Conservation (phyloP, 2,329 filamentous ascomycete species). For the Pyrenochaeta sp. region DNA sequence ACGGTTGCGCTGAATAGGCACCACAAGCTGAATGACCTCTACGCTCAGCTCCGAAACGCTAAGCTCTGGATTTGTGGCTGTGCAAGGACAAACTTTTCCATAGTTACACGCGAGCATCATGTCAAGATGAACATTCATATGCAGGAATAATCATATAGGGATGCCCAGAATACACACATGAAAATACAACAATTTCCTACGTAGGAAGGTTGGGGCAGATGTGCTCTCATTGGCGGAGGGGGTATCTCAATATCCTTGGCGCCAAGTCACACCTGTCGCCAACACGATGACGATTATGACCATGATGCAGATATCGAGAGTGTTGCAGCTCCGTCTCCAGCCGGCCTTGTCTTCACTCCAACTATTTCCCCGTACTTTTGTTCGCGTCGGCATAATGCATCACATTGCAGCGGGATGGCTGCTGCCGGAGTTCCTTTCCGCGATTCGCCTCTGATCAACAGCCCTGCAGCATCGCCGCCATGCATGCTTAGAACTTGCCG, state of each 20-base stretch:
- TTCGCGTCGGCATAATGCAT: constrained; percentile 2
- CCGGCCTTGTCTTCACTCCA: not conserved
- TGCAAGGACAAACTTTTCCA: too few relatives aligned
- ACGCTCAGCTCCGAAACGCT: too few relatives aligned
- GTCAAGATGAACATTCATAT: too few relatives aligned
- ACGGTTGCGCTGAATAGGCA: too few relatives aligned
- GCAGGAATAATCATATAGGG: too few relatives aligned
- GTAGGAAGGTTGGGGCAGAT: too few relatives aligned
- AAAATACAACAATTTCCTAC: too few relatives aligned
- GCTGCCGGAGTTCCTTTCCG: constrained; percentile 5
- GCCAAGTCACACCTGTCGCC: not conserved
- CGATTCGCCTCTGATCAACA: constrained; percentile 15
- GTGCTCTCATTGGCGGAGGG: not conserved
- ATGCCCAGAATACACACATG: too few relatives aligned
- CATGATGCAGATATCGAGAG: not conserved
- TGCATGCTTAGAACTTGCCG: constrained; percentile 31
- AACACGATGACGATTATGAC: not conserved
- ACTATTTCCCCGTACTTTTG: not conserved
- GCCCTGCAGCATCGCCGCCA: constrained; percentile 17
- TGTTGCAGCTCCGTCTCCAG: not conserved
- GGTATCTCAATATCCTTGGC: not conserved
- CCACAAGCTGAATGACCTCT: too few relatives aligned
- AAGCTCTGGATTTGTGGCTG: too few relatives aligned
- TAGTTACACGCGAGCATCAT: too few relatives aligned
- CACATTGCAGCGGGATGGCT: not conserved